Base-by-base conservation (phyloP, 805 yeast genomes). In the Brettanomyces sp. region DNA sequence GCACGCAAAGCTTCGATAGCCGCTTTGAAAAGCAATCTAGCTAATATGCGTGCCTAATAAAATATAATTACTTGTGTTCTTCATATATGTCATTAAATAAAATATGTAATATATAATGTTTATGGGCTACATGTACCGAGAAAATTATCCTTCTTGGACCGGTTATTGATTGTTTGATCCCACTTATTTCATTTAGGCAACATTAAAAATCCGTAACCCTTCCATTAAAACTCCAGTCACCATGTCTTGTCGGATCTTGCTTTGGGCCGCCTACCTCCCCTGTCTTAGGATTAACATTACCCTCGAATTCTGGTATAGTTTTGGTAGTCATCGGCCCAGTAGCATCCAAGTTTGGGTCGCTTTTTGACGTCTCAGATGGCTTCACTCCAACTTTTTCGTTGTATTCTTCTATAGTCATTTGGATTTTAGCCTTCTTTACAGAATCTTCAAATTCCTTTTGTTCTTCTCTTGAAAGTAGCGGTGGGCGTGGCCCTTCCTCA, bases 221-320 rank as follows among this genome's bases (percentile, higher is more conserved):
- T 0, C 99, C 99, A 59, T 93, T 91, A 64, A 83, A 93, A 7
- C 96, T 82, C 78, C 95, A 93, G 56, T 90, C 98, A 14, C 89
- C 89, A 46, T 63, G 67, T 56, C 80, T 79, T 52, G 88, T 72
- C 0, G 99, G 99, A 59, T 93, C 97, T 63, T 93, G 98, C 59
- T 93, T 93, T 24, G 99, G 99, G 0, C 99, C 99, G 42, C 96
- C 96, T 22, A 83, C 72, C 65, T 93, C 99, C 3, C 99, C 99
- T 1, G 99, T 93, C 47, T 70, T 75, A 0, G 99, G 99, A 60
- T 93, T 93, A 14, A 74, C 79, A 50, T 89, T 90, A 1, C 99
- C 99, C 64, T 90, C 96, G 60, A 93, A 93, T 58, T 93, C 99
- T 2, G 96, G 95, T 45, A 89, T 82, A 3, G 89, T 82, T 62